A percentile compares a stretch with the other conserved stretches of the same genome.
phyloP scores from a whole-genome alignment of 768 basidiomycete genomes.

The Chalciporus piperatus region DNA sequence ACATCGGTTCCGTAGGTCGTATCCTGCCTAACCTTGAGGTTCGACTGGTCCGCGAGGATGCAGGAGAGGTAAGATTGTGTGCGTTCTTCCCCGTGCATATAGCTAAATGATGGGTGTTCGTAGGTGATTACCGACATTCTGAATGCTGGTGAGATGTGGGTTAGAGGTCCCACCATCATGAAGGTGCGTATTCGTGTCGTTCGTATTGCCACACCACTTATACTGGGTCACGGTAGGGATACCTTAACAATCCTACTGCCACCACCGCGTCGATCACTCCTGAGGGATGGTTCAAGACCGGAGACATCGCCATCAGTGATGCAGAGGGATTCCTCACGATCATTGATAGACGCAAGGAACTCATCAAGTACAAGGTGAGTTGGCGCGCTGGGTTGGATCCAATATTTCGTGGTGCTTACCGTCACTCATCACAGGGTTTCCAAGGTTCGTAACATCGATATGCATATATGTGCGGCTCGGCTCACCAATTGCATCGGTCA shows the following conservation, averaged over 20 bases:
- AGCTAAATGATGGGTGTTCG: background rate
- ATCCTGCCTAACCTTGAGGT: conserved; percentile 77
- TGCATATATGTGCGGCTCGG: background rate
- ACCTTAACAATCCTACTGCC: conserved; percentile 68
- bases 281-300: conserved; percentile 87
- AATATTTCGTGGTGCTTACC: background rate
- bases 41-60: conserved; percentile 63
- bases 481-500: conserved; percentile 22
- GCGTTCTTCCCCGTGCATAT: no score
- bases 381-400: background rate
- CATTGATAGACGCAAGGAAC: conserved; percentile 71
- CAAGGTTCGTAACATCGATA: conserved; percentile 52
- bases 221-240: conserved; percentile 48
- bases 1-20: conserved; percentile 64
- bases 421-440: conserved; percentile 50
- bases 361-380: conserved; percentile 69
- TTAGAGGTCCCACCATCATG: conserved; percentile 77
- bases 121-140: conserved; percentile 28
- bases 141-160: conserved; percentile 77
- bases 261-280: conserved; percentile 66
- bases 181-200: conserved; percentile 43
- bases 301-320: conserved; percentile 72
- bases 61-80: conserved; percentile 36
- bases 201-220: background rate
- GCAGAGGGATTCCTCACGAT: conserved; percentile 71